These are phyloP conservation scores for Botrytis tulipae DNA, from an alignment of 2,329 filamentous ascomycete genomes.

Conservation along the genomic window DNA sequence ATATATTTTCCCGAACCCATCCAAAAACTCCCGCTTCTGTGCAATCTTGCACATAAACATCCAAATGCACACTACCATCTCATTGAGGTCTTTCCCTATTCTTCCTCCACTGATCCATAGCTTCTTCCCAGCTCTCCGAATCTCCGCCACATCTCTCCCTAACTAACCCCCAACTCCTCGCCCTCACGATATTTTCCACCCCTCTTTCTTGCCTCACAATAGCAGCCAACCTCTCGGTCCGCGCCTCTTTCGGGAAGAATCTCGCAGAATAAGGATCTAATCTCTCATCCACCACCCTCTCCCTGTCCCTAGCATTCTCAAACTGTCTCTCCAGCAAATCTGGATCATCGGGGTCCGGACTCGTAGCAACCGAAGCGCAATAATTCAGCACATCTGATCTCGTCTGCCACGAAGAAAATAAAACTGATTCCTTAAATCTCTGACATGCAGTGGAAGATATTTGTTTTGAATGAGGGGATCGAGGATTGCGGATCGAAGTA, in stretches of 20 bases:
- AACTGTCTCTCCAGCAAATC: constrained; percentile 67
- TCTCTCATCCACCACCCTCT: constrained; percentile 79
- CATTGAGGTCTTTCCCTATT: constrained; percentile 22
- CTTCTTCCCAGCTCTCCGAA: constrained; percentile 61
- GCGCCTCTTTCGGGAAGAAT: constrained; percentile 75
- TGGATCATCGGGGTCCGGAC: constrained; percentile 83
- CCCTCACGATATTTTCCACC: constrained; percentile 76
- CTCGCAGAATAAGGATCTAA: constrained; percentile 87
- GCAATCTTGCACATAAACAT: not conserved
- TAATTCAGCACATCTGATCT: constrained; percentile 83
- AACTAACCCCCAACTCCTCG: constrained; percentile 77
- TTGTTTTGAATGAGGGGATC: constrained; percentile 47
- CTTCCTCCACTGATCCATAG: constrained; percentile 60
- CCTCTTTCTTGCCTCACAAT: constrained; percentile 72
- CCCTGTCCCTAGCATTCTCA: constrained; percentile 67
- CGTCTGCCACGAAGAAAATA: constrained; percentile 87
- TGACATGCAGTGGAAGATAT: constrained; percentile 65
- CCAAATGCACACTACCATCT: not conserved
- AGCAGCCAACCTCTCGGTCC: constrained; percentile 75
- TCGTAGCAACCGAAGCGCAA: constrained; percentile 83
- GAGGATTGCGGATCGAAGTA: constrained; percentile 61
- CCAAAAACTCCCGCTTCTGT: constrained; percentile 18
- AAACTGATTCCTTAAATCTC: constrained; percentile 69
- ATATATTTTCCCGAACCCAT: not conserved
- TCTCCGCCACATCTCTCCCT: constrained; percentile 68